Base-by-base conservation (phyloP, 2,329 filamentous ascomycete genomes). In the Alternaria infectoria region DNA sequence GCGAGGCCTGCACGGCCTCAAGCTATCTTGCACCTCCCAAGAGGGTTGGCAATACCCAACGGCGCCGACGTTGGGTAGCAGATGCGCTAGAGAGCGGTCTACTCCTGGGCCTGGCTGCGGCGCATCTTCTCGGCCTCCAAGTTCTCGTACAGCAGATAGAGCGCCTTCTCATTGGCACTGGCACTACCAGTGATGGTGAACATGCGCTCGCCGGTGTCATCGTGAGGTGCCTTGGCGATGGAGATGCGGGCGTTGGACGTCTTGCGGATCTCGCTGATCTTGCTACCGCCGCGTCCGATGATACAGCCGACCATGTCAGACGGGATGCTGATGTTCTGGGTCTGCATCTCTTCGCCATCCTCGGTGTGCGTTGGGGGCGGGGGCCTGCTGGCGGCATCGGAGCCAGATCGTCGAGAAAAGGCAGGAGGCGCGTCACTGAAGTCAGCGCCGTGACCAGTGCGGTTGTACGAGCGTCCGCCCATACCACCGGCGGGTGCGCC, bases 231-330 rank as follows among this genome's bases (percentile, higher is more conserved):
- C 86, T 97, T 98, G 74, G 95, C 95, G 81, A 98, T 98, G 49
- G 94, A 97, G 83, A 99, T 99, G 76, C 95, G 92, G 66, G 96
- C 96, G 64, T 94, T 94, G 58, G 96, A 99, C 66, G 91, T 94
- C 86, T 97, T 96, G 81, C 96, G 92, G 75, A 99, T 99, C 84
- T 99, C 96, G 81, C 93, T 97, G 79, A 99, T 99, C 88, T 99
- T 99, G 85, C 88, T 94, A 69, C 96, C 96, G 58, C 87, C 93
- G 69, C 94, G 91, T 70, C 96, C 96, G 79, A 99, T 99, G 83
- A 99, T 99, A 84, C 96, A 99, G 72, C 96, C 96, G 80, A 99
- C 96, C 96, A 99, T 99, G 84, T 99, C 96, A 51, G 96, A 94
- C 25, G 96, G 96, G 76, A 99, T 99, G 86, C 93, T 97, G 83